Evolutionary conservation across 257 asterid species (phyloP).

Genomic region (Solanum bulbocastanum): DNA sequence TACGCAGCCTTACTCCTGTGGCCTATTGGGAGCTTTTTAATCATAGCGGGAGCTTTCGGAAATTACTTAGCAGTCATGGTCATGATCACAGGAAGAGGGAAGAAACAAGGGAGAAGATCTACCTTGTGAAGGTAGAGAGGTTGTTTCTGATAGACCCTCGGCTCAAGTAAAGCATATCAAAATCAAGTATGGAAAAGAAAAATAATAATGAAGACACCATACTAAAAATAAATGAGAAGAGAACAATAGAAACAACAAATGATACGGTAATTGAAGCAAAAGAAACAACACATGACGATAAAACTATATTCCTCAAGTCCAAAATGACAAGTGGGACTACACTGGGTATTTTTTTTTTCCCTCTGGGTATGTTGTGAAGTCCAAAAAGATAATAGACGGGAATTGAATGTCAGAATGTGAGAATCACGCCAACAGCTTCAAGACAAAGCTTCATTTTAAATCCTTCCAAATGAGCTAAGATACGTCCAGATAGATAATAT

Average conservation of each 20-base stretch:
- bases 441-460: background rate
- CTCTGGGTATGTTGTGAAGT: background rate
- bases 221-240: background rate
- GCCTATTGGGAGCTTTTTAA: background rate
- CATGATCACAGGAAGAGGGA: background rate
- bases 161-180: background rate
- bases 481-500: background rate
- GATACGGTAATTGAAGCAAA: background rate
- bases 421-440: background rate
- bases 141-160: background rate
- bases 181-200: background rate
- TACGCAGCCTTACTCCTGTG: background rate
- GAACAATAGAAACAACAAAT: background rate
- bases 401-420: background rate
- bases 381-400: background rate
- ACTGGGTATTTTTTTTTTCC: background rate
- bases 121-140: background rate
- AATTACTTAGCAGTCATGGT: background rate
- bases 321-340: background rate
- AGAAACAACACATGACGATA: background rate
- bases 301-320: background rate
- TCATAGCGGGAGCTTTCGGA: background rate
- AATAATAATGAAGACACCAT: background rate
- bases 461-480: background rate
- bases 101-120: background rate